Evolutionary conservation across 352 stramenopile genomes (phyloP).

Genomic region (Globisporangium radiosum): DNA sequence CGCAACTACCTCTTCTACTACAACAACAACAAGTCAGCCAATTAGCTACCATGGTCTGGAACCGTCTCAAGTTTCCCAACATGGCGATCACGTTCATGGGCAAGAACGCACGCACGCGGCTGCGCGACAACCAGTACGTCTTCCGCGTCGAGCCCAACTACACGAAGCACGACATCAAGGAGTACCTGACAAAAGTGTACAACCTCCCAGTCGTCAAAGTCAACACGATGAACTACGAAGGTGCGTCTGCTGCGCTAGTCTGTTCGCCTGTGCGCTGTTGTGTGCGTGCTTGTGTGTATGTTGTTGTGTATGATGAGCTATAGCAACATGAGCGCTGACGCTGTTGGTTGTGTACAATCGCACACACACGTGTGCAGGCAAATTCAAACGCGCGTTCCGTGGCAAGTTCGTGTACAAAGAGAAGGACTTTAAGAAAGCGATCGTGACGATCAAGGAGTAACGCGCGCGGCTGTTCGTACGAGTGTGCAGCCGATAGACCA

Average conservation of each 20-base stretch:
- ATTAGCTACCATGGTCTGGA: constrained; percentile 68
- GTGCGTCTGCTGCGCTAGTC: constrained; percentile 26
- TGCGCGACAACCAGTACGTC: constrained; percentile 81
- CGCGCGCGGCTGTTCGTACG: too few species aligned
- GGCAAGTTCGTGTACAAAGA: constrained; percentile 88
- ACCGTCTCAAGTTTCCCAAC: constrained; percentile 81
- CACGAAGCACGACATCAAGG: constrained; percentile 97
- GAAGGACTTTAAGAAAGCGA: constrained; percentile 91
- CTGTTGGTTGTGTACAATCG: neutral
- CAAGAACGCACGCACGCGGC: constrained; percentile 70
- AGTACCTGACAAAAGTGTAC: constrained; percentile 97
- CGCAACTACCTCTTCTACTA: constrained; percentile 8
- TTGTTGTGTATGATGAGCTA: too few species aligned
- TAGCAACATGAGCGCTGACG: too few species aligned
- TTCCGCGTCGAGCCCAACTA: constrained; percentile 94
- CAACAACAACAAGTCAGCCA: constrained; percentile 2
- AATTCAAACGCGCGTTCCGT: constrained; percentile 86
- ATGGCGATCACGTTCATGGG: constrained; percentile 85
- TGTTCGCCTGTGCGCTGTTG: constrained; percentile 7
- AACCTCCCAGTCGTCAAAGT: constrained; percentile 92
- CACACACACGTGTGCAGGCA: constrained; percentile 32
- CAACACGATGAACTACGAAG: constrained; percentile 94
- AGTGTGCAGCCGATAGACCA: too few species aligned
- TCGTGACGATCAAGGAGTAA: constrained; percentile 86
- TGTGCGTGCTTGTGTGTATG: too few species aligned